phyloP scores from a whole-genome alignment of 306 rosid genomes.

The Mucuna pruriens region DNA sequence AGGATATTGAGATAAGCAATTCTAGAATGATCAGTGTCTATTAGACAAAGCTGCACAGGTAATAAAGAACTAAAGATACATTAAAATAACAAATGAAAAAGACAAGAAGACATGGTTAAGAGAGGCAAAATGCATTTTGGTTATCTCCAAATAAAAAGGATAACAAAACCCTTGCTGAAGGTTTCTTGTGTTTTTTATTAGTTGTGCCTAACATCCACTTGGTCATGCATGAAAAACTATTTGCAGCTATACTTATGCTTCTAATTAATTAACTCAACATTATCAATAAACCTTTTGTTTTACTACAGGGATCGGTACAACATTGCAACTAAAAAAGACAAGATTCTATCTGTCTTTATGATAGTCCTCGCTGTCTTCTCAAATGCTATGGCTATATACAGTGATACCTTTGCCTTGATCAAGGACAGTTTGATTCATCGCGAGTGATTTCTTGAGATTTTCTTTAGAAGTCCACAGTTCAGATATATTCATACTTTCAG shows the following conservation, averaged over 20 bases:
- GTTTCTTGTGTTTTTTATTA: not conserved
- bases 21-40: not conserved
- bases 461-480: not conserved
- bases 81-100: not conserved
- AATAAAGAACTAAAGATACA: not conserved
- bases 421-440: slow-evolving; percentile 45
- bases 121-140: not conserved
- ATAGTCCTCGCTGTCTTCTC: slow-evolving; percentile 76
- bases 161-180: not conserved
- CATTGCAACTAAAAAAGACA: slow-evolving; percentile 79
- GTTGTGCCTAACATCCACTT: not conserved
- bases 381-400: slow-evolving; percentile 73
- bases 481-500: slow-evolving; percentile 22
- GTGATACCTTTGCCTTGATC: slow-evolving; percentile 73
- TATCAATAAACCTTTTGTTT: slow-evolving; percentile 1
- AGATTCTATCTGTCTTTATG: slow-evolving; percentile 68
- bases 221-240: not conserved
- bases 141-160: not conserved
- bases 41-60: not conserved
- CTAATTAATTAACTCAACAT: slow-evolving; percentile 1
- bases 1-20: not conserved
- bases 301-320: slow-evolving; percentile 66
- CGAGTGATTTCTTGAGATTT: slow-evolving; percentile 33
- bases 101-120: not conserved
- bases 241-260: slow-evolving; percentile 5